Conservation (phyloP, 805 yeast species). For the Kuraishia capsulata region DNA sequence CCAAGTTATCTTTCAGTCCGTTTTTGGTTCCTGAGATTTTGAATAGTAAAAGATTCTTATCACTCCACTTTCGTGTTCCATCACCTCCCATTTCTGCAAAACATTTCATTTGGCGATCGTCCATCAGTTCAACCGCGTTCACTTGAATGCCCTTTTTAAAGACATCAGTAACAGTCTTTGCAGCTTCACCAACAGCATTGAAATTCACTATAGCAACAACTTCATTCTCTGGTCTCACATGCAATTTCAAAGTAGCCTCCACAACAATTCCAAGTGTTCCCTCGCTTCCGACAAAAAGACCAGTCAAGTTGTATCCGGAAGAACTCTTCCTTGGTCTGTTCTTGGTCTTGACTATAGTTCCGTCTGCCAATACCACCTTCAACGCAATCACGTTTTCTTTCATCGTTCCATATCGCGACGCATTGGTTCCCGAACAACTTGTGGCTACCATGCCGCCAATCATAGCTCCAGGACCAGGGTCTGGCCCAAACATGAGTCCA, state of each 20-base stretch:
- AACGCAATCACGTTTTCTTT: slow-evolving; percentile 60
- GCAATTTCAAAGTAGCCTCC: slow-evolving; percentile 64
- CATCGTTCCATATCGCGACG: slow-evolving; percentile 74
- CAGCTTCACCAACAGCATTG: slow-evolving; percentile 60
- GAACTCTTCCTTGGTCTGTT: slow-evolving; percentile 69
- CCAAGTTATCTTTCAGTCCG: slow-evolving; percentile 29
- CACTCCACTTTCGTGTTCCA: slow-evolving; percentile 18
- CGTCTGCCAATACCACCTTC: slow-evolving; percentile 75
- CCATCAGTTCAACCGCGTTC: slow-evolving; percentile 70
- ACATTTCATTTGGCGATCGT: slow-evolving; percentile 61
- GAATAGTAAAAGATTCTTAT: slow-evolving; percentile 34
- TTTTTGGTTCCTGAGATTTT: slow-evolving; percentile 48
- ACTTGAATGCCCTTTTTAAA: slow-evolving; percentile 56
- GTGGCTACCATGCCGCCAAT: slow-evolving; percentile 76
- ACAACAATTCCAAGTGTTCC: slow-evolving; percentile 77
- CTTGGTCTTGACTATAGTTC: slow-evolving; percentile 65
- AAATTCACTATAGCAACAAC: slow-evolving; percentile 64
- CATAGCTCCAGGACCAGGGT: slow-evolving; percentile 73
- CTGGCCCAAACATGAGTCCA: slow-evolving; percentile 63
- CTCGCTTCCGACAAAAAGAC: slow-evolving; percentile 68
- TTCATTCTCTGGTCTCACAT: slow-evolving; percentile 56
- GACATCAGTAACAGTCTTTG: slow-evolving; percentile 54
- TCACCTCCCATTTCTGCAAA: slow-evolving; percentile 41
- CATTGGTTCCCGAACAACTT: slow-evolving; percentile 75
- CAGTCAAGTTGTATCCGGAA: slow-evolving; percentile 74